Conservation (phyloP, 768 basidiomycete species). For the Trametes punicea region DNA sequence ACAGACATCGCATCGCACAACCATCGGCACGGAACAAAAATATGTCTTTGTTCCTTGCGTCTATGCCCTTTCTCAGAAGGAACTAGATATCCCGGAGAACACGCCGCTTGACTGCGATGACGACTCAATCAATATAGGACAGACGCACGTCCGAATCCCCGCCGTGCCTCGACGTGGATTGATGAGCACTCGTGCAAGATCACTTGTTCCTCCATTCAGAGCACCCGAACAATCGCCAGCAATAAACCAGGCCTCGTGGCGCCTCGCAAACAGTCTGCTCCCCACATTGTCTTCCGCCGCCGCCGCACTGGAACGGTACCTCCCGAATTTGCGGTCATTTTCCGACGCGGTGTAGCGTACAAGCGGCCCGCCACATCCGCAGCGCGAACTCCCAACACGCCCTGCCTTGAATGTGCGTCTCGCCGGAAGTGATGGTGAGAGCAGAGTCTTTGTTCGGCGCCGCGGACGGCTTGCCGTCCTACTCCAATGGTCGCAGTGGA, state of each 20-base stretch:
- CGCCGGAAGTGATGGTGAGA: background rate
- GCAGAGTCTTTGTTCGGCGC: background rate
- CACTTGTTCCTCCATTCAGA: background rate
- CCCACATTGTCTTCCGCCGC: background rate
- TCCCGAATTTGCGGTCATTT: background rate
- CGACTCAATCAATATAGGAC: background rate
- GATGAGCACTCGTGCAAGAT: background rate
- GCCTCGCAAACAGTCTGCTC: background rate
- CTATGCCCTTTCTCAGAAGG: no score
- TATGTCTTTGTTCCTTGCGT: background rate
- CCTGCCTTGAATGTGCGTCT: background rate
- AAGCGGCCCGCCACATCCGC: background rate
- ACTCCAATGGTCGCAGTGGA: conserved; percentile 6
- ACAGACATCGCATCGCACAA: background rate
- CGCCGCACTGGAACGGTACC: background rate
- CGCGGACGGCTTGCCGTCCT: background rate
- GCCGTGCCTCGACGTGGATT: background rate
- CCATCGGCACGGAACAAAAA: background rate
- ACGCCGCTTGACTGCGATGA: no score
- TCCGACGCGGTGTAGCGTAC: background rate
- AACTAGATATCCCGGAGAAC: no score
- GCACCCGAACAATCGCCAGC: background rate
- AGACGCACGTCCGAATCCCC: background rate
- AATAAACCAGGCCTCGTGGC: conserved; percentile 5
- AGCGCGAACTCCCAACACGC: background rate